phyloP scores from a whole-genome alignment of 75 land plant genomes.

The Chamaecyparis obtusa region DNA sequence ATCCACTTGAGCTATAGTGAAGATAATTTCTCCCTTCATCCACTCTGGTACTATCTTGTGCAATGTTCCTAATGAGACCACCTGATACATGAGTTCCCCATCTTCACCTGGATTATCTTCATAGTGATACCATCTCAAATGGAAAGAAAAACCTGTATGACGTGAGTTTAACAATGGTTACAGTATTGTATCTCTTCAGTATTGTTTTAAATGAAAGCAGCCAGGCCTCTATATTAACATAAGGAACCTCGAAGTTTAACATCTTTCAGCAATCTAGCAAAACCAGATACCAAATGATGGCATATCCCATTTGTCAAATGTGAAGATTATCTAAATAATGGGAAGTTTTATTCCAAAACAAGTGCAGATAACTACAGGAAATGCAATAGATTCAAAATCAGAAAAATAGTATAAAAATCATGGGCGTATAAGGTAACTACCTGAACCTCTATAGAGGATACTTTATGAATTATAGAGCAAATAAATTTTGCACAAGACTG shows the following conservation, averaged over 20 bases:
- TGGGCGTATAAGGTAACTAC: not conserved
- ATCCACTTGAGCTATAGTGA: conserved; percentile 39
- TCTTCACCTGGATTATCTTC: conserved; percentile 12
- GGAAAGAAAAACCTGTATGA: conserved; percentile 55
- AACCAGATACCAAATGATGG: not conserved
- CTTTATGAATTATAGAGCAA: not conserved
- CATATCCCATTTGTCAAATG: not conserved
- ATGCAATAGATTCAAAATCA: not conserved
- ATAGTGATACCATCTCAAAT: conserved; percentile 29
- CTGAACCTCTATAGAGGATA: not conserved
- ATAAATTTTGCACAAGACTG: not conserved
- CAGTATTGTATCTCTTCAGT: not conserved
- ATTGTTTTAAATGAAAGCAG: not conserved
- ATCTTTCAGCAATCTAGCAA: not conserved
- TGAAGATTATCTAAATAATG: not conserved
- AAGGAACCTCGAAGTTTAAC: not conserved
- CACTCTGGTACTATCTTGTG: conserved; percentile 53
- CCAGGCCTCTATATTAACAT: not conserved
- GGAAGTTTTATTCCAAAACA: not conserved
- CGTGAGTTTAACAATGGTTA: not conserved
- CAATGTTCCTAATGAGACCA: conserved; percentile 52
- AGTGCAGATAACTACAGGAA: not conserved
- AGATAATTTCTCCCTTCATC: conserved; percentile 59
- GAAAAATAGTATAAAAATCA: not conserved
- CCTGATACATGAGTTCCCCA: conserved; percentile 40